phyloP scores from a whole-genome alignment of 1,139 yeast genomes.

The Candida tetrigidarum region DNA sequence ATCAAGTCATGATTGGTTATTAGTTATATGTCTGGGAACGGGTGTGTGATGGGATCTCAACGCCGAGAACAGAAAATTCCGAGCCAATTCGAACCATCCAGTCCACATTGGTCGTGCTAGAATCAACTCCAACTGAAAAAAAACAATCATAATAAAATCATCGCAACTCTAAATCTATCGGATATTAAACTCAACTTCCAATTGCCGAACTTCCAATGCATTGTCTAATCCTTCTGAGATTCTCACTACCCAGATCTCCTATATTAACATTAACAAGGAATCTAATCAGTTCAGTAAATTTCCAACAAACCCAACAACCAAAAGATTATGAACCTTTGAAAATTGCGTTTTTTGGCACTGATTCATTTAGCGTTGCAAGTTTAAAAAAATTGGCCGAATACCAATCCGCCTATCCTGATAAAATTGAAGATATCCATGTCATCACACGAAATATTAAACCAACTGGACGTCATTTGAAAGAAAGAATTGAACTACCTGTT shows the following conservation, averaged over 20 bases:
- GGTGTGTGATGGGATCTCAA: too few relatives aligned
- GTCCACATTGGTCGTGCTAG: too few relatives aligned
- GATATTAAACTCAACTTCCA: too few relatives aligned
- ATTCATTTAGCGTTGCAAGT: conserved; percentile 68
- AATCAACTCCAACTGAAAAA: too few relatives aligned
- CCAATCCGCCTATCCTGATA: conserved; percentile 25
- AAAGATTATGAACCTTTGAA: conserved; percentile 15
- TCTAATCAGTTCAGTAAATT: background rate
- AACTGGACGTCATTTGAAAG: conserved; percentile 66
- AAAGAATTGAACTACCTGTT: conserved; percentile 57
- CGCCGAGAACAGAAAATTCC: too few relatives aligned
- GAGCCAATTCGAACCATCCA: too few relatives aligned
- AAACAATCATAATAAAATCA: too few relatives aligned
- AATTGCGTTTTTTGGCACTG: conserved; percentile 83
- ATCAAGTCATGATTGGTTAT: too few relatives aligned
- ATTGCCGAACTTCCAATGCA: too few relatives aligned
- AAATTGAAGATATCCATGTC: conserved; percentile 48
- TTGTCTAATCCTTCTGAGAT: too few relatives aligned
- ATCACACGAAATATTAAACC: conserved; percentile 71
- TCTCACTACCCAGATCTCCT: background rate
- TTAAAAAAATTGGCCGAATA: conserved; percentile 49
- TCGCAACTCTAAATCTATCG: too few relatives aligned
- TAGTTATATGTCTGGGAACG: too few relatives aligned
- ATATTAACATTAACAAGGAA: background rate
- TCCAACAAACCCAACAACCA: conserved; percentile 2